Conservation (phyloP, 192 early-diverging fungal species). For the Gonapodya prolifera region DNA sequence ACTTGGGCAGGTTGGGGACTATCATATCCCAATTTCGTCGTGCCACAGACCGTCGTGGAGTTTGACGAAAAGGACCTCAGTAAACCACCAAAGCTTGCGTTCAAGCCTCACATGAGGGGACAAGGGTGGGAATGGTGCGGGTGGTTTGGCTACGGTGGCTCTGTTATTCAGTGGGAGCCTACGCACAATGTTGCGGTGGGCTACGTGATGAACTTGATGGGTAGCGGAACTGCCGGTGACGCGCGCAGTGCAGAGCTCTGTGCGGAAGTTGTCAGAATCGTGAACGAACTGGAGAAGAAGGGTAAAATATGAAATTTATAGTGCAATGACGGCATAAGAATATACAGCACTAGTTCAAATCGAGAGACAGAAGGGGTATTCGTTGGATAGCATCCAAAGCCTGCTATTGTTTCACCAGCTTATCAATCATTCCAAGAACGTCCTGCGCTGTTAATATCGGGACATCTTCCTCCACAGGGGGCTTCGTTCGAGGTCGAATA, state of each 20-base stretch:
- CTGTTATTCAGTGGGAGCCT: not conserved
- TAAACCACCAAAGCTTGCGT: not conserved
- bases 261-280: not conserved
- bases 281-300: not conserved
- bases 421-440: too few relatives aligned
- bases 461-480: too few relatives aligned
- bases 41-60: not conserved
- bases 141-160: not conserved
- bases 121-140: not conserved
- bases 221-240: not conserved
- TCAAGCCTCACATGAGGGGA: too few relatives aligned
- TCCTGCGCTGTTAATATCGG: too few relatives aligned
- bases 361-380: too few relatives aligned
- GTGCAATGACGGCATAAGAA: too few relatives aligned
- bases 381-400: too few relatives aligned
- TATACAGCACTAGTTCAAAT: too few relatives aligned
- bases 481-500: too few relatives aligned
- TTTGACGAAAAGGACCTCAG: not conserved
- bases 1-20: not conserved
- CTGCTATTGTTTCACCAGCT: too few relatives aligned
- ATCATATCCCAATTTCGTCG: not conserved
- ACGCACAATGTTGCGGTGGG: not conserved
- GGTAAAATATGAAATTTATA: too few relatives aligned
- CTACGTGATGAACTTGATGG: not conserved
- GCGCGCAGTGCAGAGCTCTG: not conserved